Evolutionary conservation across 2,329 filamentous ascomycete genomes (phyloP).

Genomic region (Akanthomyces dipterigenus): DNA sequence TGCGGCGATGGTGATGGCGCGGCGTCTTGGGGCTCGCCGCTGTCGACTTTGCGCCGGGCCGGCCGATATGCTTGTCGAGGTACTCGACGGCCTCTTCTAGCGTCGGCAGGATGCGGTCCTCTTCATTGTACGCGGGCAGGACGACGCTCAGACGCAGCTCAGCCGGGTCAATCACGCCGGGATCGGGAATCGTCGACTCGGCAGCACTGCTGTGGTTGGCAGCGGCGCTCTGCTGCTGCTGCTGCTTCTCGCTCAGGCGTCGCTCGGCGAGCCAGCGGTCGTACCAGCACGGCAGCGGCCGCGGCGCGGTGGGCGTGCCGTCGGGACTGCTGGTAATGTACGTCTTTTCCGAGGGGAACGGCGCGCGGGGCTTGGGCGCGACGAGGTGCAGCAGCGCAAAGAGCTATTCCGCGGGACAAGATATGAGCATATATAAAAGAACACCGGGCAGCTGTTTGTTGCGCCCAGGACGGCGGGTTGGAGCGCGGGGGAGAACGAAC

Average conservation of each 20-base stretch:
- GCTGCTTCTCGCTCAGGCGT: constrained; percentile 39
- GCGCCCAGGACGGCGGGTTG: not conserved
- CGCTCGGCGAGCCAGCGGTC: constrained; percentile 64
- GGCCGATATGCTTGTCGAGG: constrained; percentile 70
- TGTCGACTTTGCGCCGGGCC: constrained; percentile 15
- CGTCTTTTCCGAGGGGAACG: constrained; percentile 72
- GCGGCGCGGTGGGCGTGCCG: constrained; percentile 26
- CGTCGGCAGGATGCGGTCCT: constrained; percentile 73
- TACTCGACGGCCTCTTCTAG: constrained; percentile 86
- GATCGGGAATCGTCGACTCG: constrained; percentile 32
- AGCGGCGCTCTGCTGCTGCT: too few relatives aligned
- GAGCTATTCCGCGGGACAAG: constrained; percentile 31
- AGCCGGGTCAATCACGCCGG: constrained; percentile 61
- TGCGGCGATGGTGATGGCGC: constrained; percentile 24
- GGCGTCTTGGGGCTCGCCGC: constrained; percentile 22
- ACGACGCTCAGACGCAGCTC: constrained; percentile 87
- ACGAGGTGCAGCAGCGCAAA: constrained; percentile 65
- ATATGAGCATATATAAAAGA: too few relatives aligned
- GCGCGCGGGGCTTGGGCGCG: constrained; percentile 71
- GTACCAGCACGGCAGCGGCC: constrained; percentile 77
- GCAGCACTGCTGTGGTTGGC: not conserved
- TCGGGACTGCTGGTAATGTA: constrained; percentile 70
- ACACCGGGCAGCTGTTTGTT: too few relatives aligned
- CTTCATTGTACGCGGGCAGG: constrained; percentile 93
- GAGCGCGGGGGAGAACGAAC: constrained; percentile 27